Base-by-base conservation (phyloP, 495 filamentous ascomycete species). In the Penicillium psychrofluorescens region DNA sequence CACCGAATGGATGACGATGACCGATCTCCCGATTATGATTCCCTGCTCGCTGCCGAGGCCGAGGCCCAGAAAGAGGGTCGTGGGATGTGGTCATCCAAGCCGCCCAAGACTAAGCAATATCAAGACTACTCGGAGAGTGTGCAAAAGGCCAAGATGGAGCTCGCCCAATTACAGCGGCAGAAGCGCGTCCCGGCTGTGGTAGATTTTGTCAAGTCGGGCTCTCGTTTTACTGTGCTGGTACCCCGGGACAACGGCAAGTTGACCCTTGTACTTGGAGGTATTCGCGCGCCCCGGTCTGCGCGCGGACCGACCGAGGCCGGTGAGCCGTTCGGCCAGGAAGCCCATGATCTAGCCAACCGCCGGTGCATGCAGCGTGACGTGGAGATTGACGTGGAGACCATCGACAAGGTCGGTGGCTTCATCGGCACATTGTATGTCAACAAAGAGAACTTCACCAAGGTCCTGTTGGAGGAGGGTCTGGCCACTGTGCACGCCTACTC, bases 321-420 rank as follows among this genome's bases (percentile, higher is more conserved):
- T 4, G 94, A 99, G 66, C 92, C 94, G 1, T 97, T 94, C 50
- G 94, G 94, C 9, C 83, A 92, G 55, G 94, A 99, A 67, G 92
- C 91, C 1, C 79, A 94, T 40, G 90, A 97, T 29, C 79, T 95
- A 50, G 89, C 88, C 22, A 88, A 87, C 62, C 83, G 77, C 41
- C 83, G 88, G 34, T 87, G 84, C 66, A 83, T 90, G 71, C 94
- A 99, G 72, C 81, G 94, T 36, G 94, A 99, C 56, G 90, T 95
- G 35, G 92, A 97, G 67, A 88, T 99, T 46, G 89, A 97, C 47
- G 82, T 99, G 8, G 85, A 95, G 64, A 90, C 89, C 56, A 86
- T 87, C 41, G 94, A 99, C 70, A 95, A 95, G 71, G 82, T 88
- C 29, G 94, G 94, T 52, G 94, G 91, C 43, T 99, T 99, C 72